These are phyloP conservation scores for Solidago caesia DNA, from an alignment of 129 eudicot genomes.

Conservation along the genomic window DNA sequence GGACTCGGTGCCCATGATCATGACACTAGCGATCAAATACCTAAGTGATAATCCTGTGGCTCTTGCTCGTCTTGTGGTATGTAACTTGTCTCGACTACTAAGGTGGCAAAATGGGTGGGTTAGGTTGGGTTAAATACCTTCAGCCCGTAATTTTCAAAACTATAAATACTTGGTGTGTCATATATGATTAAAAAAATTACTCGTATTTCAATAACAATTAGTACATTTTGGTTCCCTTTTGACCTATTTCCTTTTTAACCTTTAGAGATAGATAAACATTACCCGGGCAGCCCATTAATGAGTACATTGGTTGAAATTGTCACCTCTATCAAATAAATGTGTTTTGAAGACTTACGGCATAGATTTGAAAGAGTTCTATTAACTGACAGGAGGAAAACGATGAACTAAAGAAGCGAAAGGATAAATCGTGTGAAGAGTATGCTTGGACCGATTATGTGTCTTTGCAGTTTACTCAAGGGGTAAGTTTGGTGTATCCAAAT, in stretches of 20 bases:
- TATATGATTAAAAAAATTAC: background rate
- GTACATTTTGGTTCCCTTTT: background rate
- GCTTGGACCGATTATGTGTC: conserved; percentile 76
- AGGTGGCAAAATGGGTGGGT: background rate
- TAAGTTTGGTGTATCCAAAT: conserved; percentile 31
- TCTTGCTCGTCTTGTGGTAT: conserved; percentile 62
- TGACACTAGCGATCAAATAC: conserved; percentile 85
- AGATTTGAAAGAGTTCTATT: conserved; percentile 7
- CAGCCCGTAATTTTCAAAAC: no score
- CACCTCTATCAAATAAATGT: background rate
- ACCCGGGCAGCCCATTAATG: background rate
- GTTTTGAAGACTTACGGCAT: background rate
- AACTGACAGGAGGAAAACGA: conserved; percentile 64
- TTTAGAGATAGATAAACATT: background rate
- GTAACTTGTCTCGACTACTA: conserved; percentile 21
- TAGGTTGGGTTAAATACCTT: background rate
- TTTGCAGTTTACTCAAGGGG: conserved; percentile 72
- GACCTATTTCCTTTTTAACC: background rate
- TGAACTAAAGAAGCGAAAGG: conserved; percentile 61
- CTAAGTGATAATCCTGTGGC: conserved; percentile 67
- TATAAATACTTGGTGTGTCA: background rate
- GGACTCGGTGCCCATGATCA: conserved; percentile 90
- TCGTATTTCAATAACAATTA: background rate
- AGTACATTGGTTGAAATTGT: background rate
- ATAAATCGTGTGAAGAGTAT: conserved; percentile 44